These are phyloP conservation scores for Globisporangium yorkense DNA, from an alignment of 352 stramenopile species.

Conservation along the genomic window DNA sequence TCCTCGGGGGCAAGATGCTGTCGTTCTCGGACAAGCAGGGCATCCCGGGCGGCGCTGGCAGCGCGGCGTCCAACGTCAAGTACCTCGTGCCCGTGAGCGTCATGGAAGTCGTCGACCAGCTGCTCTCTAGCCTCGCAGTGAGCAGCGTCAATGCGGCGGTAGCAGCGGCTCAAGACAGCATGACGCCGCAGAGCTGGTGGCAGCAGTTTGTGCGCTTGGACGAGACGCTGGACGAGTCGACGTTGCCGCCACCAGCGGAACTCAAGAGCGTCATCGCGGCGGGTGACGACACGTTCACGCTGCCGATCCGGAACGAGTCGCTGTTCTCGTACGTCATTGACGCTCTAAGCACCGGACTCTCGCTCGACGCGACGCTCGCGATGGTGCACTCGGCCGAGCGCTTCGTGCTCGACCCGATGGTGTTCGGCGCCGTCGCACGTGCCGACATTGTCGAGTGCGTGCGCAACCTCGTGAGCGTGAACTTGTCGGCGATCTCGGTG, in stretches of 20 bases:
- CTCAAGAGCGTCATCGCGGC: conserved; percentile 8
- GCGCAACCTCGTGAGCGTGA: conserved; percentile 28
- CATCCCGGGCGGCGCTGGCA: not conserved
- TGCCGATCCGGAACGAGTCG: conserved; percentile 27
- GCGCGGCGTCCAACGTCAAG: conserved; percentile 10
- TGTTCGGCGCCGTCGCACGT: conserved; percentile 12
- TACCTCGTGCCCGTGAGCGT: conserved; percentile 22
- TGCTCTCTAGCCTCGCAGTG: conserved; percentile 20
- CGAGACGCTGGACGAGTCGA: conserved; percentile 18
- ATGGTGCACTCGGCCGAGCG: conserved; percentile 32
- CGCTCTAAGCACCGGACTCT: conserved; percentile 15
- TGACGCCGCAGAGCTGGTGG: conserved; percentile 15
- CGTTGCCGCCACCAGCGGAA: conserved; percentile 4
- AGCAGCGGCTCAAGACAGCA: not conserved
- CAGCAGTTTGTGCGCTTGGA: conserved; percentile 28
- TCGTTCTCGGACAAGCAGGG: conserved; percentile 11
- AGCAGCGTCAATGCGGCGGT: not conserved
- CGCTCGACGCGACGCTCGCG: conserved; percentile 24
- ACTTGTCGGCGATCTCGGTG: conserved; percentile 29
- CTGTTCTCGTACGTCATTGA: conserved; percentile 34
- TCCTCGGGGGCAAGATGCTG: conserved; percentile 14
- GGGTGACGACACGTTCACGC: conserved; percentile 10
- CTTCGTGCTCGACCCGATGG: conserved; percentile 17
- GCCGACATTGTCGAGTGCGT: conserved; percentile 22
- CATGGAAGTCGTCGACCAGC: conserved; percentile 35